Percentiles rank a stretch among this genome's conserved stretches.
Conservation (phyloP, 2,329 filamentous ascomycete genomes). For the Clonostachys byssicola region DNA sequence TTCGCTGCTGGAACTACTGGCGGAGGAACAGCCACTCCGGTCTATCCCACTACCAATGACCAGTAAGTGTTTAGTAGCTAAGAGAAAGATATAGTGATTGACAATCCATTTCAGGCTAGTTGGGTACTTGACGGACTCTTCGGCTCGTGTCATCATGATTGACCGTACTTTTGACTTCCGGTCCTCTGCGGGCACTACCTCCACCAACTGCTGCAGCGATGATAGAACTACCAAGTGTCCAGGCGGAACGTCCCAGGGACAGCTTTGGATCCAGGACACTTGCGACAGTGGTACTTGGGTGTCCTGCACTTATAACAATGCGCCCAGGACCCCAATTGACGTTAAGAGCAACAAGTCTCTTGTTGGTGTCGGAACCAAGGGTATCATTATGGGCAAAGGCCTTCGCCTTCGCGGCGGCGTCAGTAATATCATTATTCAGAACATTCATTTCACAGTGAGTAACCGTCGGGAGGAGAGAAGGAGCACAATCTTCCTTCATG, state of each 20-base stretch:
- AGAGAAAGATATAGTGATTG: neutral
- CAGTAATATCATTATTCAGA: constrained; percentile 58
- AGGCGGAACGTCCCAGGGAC: neutral
- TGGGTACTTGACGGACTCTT: constrained; percentile 39
- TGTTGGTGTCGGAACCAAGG: constrained; percentile 42
- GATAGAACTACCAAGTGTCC: constrained; percentile 21
- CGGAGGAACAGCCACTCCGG: neutral
- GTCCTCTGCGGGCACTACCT: constrained; percentile 47
- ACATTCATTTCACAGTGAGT: constrained; percentile 42
- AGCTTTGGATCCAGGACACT: constrained; percentile 1
- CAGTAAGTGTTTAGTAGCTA: neutral
- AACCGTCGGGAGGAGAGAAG: too few relatives aligned
- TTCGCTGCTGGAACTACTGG: constrained; percentile 1
- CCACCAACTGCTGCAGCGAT: constrained; percentile 45
- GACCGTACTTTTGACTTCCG: constrained; percentile 53
- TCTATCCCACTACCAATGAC: neutral
- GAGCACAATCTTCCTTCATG: too few relatives aligned
- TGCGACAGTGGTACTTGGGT: neutral
- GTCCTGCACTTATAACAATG: constrained; percentile 1
- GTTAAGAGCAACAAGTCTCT: constrained; percentile 55
- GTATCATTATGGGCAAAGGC: constrained; percentile 55
- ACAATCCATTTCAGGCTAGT: constrained; percentile 1
- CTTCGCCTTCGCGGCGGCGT: constrained; percentile 40
- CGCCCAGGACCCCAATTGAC: constrained; percentile 36
- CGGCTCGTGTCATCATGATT: constrained; percentile 53